phyloP scores from a whole-genome alignment of 306 rosid species.

The Abrus pulchellus region DNA sequence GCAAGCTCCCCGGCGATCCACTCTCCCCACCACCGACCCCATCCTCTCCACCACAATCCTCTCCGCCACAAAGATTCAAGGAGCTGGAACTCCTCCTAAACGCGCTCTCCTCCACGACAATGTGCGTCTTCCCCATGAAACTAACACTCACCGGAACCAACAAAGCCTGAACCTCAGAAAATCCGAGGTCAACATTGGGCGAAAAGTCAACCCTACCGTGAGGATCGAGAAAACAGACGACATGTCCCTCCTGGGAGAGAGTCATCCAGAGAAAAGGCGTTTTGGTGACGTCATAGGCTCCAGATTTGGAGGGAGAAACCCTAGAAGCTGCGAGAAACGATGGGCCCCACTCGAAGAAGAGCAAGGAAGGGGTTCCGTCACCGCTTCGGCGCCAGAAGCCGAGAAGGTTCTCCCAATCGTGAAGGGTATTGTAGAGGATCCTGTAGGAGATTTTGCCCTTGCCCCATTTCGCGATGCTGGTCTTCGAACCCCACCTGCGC shows the following conservation, averaged over 20 bases:
- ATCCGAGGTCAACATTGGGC: constrained; percentile 38
- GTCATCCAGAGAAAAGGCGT: constrained; percentile 74
- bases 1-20: constrained; percentile 82
- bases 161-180: constrained; percentile 41
- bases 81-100: constrained; percentile 60
- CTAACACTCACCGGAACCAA: constrained; percentile 70
- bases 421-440: constrained; percentile 71
- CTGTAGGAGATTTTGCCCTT: constrained; percentile 62
- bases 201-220: constrained; percentile 58
- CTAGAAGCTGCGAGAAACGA: constrained; percentile 71
- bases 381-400: constrained; percentile 98
- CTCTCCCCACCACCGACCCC: constrained; percentile 38
- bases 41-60: constrained; percentile 61
- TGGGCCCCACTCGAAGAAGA: constrained; percentile 89
- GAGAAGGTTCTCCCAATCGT: constrained; percentile 75
- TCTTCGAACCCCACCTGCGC: constrained; percentile 86
- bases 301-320: constrained; percentile 71
- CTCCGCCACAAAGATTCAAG: constrained; percentile 48
- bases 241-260: constrained; percentile 73
- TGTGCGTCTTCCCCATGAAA: constrained; percentile 81
- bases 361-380: constrained; percentile 56
- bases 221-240: constrained; percentile 64
- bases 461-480: constrained; percentile 79
- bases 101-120: constrained; percentile 80
- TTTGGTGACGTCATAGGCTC: constrained; percentile 66